Evolutionary conservation across 2,329 filamentous ascomycete species (phyloP).

Genomic region (Paramyrothecium sp.): DNA sequence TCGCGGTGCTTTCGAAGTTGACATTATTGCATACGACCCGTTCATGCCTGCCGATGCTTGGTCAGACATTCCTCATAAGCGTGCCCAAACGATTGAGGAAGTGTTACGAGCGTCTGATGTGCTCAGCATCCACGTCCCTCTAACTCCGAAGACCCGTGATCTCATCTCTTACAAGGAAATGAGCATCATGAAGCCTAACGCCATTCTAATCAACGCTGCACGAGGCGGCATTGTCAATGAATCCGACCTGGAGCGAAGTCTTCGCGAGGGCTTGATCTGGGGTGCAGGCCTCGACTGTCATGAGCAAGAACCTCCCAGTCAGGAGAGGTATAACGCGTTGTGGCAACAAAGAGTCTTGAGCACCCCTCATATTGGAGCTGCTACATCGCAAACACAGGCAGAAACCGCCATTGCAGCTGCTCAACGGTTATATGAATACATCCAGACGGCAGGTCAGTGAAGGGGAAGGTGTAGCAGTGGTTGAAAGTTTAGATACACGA

Average conservation of each 20-base stretch:
- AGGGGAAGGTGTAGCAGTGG: too few relatives aligned
- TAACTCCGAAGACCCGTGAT: constrained; percentile 27
- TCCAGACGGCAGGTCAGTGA: background rate
- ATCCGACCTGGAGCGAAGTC: constrained; percentile 24
- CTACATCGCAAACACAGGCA: constrained; percentile 32
- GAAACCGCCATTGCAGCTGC: constrained; percentile 25
- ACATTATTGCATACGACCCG: constrained; percentile 34
- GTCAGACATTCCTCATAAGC: constrained; percentile 27
- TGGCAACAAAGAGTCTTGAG: constrained; percentile 35
- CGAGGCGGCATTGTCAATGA: constrained; percentile 39
- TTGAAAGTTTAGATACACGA: too few relatives aligned
- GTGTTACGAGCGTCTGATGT: constrained; percentile 30
- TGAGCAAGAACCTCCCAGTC: constrained; percentile 35
- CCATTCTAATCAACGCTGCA: constrained; percentile 38
- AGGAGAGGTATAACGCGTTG: constrained; percentile 28
- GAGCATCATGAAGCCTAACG: constrained; percentile 31
- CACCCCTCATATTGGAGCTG: constrained; percentile 45
- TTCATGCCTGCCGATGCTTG: constrained; percentile 28
- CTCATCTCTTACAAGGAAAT: constrained; percentile 30
- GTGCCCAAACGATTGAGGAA: constrained; percentile 27
- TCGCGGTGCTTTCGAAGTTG: constrained; percentile 29
- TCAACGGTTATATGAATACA: constrained; percentile 16
- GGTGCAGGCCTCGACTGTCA: constrained; percentile 39
- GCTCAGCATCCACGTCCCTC: constrained; percentile 34
- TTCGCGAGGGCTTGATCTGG: constrained; percentile 31